Evolutionary conservation across 108 stramenopile species (phyloP), one percentile per base, ranked within the genome.

Genomic region (Skeletonema grethae): DNA sequence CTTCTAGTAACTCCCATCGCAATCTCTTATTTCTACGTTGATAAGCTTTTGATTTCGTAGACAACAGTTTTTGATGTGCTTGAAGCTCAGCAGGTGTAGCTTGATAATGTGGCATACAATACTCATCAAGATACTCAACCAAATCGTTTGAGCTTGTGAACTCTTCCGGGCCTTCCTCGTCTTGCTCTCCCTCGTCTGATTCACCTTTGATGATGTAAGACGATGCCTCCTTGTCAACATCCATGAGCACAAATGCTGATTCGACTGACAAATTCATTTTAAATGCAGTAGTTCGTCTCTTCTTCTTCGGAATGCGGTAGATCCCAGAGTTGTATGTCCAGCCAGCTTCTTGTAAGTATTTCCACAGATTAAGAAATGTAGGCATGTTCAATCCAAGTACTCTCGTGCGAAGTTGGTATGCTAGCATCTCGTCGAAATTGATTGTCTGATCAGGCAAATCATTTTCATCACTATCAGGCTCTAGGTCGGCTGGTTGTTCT

Each of bases 121-220:
- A 79, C 55, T 79, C 69, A 63, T 79, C 77, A 25, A 79, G 69
- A 28, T 79, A 79, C 7, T 71, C 70, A 18, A 79, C 60, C 22
- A 79, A 28, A 8, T 79, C 70, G 64, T 79, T 79, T 6, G 70
- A 9, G 15, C 25, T 67, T 15, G 35, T 34, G 36, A 79, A 79
- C 15, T 53, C 43, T 24, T 72, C 70, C 16, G 77, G 77, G 48
- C 77, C 77, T 66, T 79, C 77, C 46, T 72, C 77, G 24, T 63
- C 63, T 32, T 66, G 64, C 30, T 43, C 22, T 28, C 68, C 50
- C 25, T 24, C 30, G 30, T 58, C 58, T 53, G 57, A 32, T 18
- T 25, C 58, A 16, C 57, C 39, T 13, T 28, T 28, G 25, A 12
- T 8, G n/a, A 15, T 32, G n/a, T 48, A 7, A 5, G 13, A 18